Conservation (phyloP, 2,329 filamentous ascomycete species). For the Magnaporthiopsis incrustans region DNA sequence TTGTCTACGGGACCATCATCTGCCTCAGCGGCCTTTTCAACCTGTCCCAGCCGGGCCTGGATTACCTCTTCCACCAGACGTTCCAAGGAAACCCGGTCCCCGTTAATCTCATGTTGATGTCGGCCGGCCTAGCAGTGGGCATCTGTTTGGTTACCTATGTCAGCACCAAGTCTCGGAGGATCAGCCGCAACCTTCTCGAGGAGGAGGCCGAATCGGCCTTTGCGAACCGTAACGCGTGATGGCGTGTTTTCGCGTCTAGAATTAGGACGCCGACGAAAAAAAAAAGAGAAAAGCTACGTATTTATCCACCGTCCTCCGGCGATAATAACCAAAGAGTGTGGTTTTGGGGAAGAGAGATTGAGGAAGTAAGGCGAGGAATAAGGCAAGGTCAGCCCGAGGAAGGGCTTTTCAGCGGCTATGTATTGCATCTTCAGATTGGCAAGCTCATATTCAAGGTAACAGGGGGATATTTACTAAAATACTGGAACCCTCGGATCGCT, state of each 20-base stretch:
- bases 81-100: slow-evolving; percentile 69
- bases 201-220: slow-evolving; percentile 23
- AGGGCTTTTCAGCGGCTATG: background rate
- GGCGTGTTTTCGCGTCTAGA: background rate
- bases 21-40: slow-evolving; percentile 78
- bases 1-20: slow-evolving; percentile 88
- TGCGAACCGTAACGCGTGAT: background rate
- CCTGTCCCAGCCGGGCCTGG: slow-evolving; percentile 73
- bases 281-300: no score
- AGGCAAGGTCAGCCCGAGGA: background rate
- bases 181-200: slow-evolving; percentile 23
- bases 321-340: background rate
- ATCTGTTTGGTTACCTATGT: slow-evolving; percentile 60
- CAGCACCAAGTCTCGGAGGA: slow-evolving; percentile 27
- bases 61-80: slow-evolving; percentile 65
- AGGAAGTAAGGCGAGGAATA: background rate
- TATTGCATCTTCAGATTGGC: background rate
- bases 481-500: no score
- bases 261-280: no score
- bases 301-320: background rate
- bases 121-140: slow-evolving; percentile 56
- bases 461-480: no score
- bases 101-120: slow-evolving; percentile 63
- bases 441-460: background rate
- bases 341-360: background rate